phyloP scores from a whole-genome alignment of 169 alveolate genomes.

The Cryptosporidium tyzzeri region DNA sequence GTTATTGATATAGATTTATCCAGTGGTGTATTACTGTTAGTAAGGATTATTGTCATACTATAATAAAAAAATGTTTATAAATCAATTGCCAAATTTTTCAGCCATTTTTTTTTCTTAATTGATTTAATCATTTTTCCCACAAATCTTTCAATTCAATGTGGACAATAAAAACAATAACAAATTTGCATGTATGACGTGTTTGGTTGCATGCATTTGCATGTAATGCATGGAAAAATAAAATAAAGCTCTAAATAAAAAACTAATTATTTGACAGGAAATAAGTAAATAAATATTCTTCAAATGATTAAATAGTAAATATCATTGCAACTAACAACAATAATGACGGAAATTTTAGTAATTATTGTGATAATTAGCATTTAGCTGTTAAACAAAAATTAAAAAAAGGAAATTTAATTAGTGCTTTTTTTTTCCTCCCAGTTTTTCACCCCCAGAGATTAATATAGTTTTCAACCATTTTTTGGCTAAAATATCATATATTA shows the following conservation, averaged over 20 bases:
- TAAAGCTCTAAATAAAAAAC: not conserved
- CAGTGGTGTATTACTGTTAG: not conserved
- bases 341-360: too few relatives aligned
- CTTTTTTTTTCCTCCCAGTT: not conserved
- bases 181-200: slow-evolving; percentile 6
- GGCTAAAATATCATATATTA: not conserved
- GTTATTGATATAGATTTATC: not conserved
- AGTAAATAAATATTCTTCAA: not conserved
- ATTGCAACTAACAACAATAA: too few relatives aligned
- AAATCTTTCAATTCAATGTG: not conserved
- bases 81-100: not conserved
- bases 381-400: too few relatives aligned
- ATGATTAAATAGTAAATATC: not conserved
- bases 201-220: not conserved
- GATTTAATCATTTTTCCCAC: not conserved
- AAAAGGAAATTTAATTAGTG: too few relatives aligned
- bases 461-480: not conserved
- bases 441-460: too few relatives aligned
- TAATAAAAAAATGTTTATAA: not conserved
- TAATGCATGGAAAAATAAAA: not conserved
- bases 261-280: not conserved
- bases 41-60: not conserved
- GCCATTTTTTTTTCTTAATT: not conserved
- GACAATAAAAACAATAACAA: not conserved
- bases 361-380: not conserved